phyloP scores from a whole-genome alignment of 495 filamentous ascomycete genomes.

The Aspergillus ostianus region DNA sequence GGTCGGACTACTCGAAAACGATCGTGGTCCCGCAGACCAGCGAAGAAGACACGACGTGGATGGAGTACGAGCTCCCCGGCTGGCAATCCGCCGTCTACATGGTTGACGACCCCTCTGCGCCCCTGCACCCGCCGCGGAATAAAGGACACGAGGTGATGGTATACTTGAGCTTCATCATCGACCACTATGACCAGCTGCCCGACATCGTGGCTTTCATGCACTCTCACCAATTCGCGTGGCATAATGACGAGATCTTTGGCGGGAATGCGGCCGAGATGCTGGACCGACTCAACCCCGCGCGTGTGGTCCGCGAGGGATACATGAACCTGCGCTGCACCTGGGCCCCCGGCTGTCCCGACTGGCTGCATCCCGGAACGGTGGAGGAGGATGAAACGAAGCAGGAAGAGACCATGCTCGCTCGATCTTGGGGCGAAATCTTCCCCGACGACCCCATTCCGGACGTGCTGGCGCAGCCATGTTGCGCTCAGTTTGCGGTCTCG shows the following conservation, averaged over 20 bases:
- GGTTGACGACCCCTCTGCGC: slow-evolving; percentile 59
- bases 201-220: slow-evolving; percentile 72
- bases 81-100: slow-evolving; percentile 62
- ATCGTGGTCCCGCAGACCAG: slow-evolving; percentile 59
- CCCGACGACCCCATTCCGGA: slow-evolving; percentile 51
- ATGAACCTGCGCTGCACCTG: slow-evolving; percentile 65
- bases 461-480: slow-evolving; percentile 57
- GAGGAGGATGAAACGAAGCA: slow-evolving; percentile 52
- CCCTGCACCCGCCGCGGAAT: slow-evolving; percentile 64
- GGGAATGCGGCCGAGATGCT: slow-evolving; percentile 54
- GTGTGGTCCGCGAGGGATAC: slow-evolving; percentile 57
- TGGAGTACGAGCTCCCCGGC: slow-evolving; percentile 52
- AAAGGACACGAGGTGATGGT: slow-evolving; percentile 79
- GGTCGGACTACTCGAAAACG: slow-evolving; percentile 44
- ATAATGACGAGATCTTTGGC: slow-evolving; percentile 56
- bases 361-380: slow-evolving; percentile 59
- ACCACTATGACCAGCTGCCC: slow-evolving; percentile 66
- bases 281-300: slow-evolving; percentile 49
- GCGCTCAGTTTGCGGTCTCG: slow-evolving; percentile 67
- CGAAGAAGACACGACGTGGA: slow-evolving; percentile 61
- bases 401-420: slow-evolving; percentile 59
- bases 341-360: slow-evolving; percentile 62
- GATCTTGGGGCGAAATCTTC: slow-evolving; percentile 56
- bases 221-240: slow-evolving; percentile 63
- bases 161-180: slow-evolving; percentile 70